Conservation (phyloP, 202 grass and related monocot species). For the Hordeum pubiflorum region DNA sequence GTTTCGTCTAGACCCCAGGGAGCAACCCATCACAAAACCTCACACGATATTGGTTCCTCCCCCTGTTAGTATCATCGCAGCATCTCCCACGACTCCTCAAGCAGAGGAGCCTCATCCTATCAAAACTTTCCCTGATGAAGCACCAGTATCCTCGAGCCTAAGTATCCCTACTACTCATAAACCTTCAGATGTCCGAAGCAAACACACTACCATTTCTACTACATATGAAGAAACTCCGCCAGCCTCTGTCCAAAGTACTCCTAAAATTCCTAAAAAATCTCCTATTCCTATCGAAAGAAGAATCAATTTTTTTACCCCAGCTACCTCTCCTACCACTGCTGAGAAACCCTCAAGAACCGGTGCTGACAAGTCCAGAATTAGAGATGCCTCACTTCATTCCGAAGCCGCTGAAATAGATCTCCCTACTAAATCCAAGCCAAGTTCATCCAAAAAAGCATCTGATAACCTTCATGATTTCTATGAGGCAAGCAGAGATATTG, state of each 20-base stretch:
- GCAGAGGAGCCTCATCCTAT: constrained; percentile 5
- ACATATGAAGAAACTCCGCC: background rate
- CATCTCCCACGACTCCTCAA: background rate
- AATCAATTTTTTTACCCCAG: background rate
- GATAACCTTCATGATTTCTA: background rate
- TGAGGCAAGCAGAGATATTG: constrained; percentile 11
- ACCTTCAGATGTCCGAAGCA: constrained; percentile 17
- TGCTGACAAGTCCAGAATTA: background rate
- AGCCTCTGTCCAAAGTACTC: background rate
- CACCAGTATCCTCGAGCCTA: constrained; percentile 12
- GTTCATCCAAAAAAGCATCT: background rate
- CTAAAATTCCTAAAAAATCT: background rate
- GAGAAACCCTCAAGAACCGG: background rate
- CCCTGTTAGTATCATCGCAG: background rate
- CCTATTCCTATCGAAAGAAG: constrained; percentile 3
- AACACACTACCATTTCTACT: background rate
- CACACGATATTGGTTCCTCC: constrained; percentile 30
- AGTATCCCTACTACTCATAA: constrained; percentile 1
- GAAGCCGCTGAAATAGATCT: background rate
- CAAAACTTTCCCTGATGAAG: background rate
- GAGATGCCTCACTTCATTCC: background rate
- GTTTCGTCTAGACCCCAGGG: constrained; percentile 2
- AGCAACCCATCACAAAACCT: constrained; percentile 15
- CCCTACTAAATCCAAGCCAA: background rate
- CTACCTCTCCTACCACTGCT: background rate